Evolutionary conservation across 2,329 filamentous ascomycete genomes (phyloP).

Genomic region (Chaetoscypha palmicola): DNA sequence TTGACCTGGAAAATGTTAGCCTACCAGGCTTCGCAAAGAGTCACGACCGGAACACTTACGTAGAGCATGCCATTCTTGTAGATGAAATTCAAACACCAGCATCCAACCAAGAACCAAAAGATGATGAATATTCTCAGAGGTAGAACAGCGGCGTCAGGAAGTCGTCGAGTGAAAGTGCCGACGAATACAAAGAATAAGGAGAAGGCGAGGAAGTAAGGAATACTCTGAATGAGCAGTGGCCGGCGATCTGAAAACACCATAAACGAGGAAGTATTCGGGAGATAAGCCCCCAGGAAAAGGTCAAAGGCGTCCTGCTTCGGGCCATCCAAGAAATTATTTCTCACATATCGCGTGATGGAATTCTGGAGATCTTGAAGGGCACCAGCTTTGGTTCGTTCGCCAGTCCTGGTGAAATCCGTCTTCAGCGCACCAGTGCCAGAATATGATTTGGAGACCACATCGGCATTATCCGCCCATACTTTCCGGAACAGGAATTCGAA

Average conservation of each 20-base stretch:
- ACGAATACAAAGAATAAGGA: slow-evolving; percentile 78
- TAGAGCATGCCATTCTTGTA: slow-evolving; percentile 83
- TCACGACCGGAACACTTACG: too few relatives aligned
- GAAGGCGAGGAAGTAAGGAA: slow-evolving; percentile 75
- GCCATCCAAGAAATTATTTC: slow-evolving; percentile 92
- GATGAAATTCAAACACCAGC: slow-evolving; percentile 72
- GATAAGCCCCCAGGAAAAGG: slow-evolving; percentile 81
- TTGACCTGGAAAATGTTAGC: too few relatives aligned
- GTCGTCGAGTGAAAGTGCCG: slow-evolving; percentile 62
- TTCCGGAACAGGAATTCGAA: slow-evolving; percentile 95
- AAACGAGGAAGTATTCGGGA: slow-evolving; percentile 64
- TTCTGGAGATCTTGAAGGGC: slow-evolving; percentile 82
- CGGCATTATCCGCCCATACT: slow-evolving; percentile 96
- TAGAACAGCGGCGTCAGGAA: slow-evolving; percentile 69
- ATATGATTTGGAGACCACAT: slow-evolving; percentile 87
- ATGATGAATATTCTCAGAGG: slow-evolving; percentile 76
- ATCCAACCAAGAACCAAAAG: slow-evolving; percentile 65
- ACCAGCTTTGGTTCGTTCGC: slow-evolving; percentile 77
- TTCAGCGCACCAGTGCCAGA: slow-evolving; percentile 96
- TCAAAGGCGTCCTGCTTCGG: slow-evolving; percentile 94
- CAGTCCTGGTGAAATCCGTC: slow-evolving; percentile 95
- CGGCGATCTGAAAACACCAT: slow-evolving; percentile 78
- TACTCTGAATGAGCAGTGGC: slow-evolving; percentile 82
- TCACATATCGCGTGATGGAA: slow-evolving; percentile 79
- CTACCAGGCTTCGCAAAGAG: too few relatives aligned